These are phyloP conservation scores for Hypoxylon sp. DNA, from an alignment of 2,329 filamentous ascomycete genomes.

Conservation along the genomic window DNA sequence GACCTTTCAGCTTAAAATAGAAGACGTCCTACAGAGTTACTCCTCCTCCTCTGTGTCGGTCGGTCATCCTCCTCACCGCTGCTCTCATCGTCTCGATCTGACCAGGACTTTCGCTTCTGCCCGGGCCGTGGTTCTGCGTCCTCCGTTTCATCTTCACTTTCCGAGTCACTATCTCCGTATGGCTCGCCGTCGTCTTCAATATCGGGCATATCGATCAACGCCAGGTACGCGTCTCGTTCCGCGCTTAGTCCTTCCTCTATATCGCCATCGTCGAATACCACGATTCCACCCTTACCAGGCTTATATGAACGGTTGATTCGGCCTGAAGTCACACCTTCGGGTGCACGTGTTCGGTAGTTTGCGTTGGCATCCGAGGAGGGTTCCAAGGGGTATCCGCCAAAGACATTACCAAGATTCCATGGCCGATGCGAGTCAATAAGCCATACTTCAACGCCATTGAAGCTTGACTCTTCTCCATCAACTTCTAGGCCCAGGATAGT, in stretches of 20 bases:
- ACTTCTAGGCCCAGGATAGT: conserved; percentile 81
- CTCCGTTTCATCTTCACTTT: conserved; percentile 71
- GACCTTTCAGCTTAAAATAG: conserved; percentile 50
- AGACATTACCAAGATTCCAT: conserved; percentile 95
- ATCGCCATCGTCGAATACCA: conserved; percentile 97
- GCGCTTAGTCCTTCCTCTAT: conserved; percentile 83
- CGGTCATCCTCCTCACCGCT: conserved; percentile 81
- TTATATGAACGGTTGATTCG: conserved; percentile 80
- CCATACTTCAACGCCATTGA: conserved; percentile 94
- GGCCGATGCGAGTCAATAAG: conserved; percentile 91
- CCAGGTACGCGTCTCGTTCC: conserved; percentile 86
- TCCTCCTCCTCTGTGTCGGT: conserved; percentile 84
- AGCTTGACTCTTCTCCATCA: conserved; percentile 75
- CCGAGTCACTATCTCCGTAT: conserved; percentile 70
- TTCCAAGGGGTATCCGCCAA: conserved; percentile 78
- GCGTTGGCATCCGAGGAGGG: conserved; percentile 63
- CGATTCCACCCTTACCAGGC: conserved; percentile 85
- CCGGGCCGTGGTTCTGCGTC: conserved; percentile 63
- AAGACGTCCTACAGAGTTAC: conserved; percentile 79
- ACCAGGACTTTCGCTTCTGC: conserved; percentile 85
- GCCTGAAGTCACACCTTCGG: conserved; percentile 79
- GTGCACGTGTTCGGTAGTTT: conserved; percentile 67
- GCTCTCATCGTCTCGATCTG: conserved; percentile 77
- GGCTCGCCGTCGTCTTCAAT: conserved; percentile 81
- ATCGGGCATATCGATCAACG: conserved; percentile 92